Percentiles rank a stretch among this genome's conserved stretches.
Evolutionary conservation across 2,329 filamentous ascomycete species (phyloP).

Genomic region (Pyrenochaeta sp.): DNA sequence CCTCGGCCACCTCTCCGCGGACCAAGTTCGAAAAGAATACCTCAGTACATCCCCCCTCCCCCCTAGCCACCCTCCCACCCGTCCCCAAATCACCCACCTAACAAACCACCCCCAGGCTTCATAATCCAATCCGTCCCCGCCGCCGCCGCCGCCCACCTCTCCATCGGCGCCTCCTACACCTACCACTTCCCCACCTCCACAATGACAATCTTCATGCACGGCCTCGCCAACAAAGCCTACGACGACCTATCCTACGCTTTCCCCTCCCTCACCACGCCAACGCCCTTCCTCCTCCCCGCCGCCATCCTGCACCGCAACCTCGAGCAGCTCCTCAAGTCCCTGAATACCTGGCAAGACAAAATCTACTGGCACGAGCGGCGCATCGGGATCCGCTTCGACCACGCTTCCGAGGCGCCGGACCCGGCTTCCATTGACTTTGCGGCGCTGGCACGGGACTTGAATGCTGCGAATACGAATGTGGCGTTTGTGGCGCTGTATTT

Average conservation of each 20-base stretch:
- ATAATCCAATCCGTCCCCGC: constrained; percentile 16
- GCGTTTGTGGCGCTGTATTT: constrained; percentile 8
- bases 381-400: constrained; percentile 14
- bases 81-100: background rate
- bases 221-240: constrained; percentile 4
- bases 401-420: constrained; percentile 1
- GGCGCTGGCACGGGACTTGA: constrained; percentile 10
- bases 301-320: constrained; percentile 16
- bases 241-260: constrained; percentile 1
- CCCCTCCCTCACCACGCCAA: background rate
- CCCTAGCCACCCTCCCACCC: no score
- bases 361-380: constrained; percentile 12
- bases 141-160: background rate
- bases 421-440: constrained; percentile 12
- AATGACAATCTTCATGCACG: constrained; percentile 27
- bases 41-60: constrained; percentile 12
- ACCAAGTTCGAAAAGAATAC: constrained; percentile 5
- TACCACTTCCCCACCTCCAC: constrained; percentile 21
- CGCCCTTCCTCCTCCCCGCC: constrained; percentile 17
- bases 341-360: constrained; percentile 9
- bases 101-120: constrained; percentile 9
- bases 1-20: background rate
- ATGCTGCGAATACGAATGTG: constrained; percentile 12
- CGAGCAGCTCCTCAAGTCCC: background rate
- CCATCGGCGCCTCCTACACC: constrained; percentile 21